A percentile compares a stretch with the other conserved stretches of the same genome.
Conservation (phyloP, 257 asterid genomes). For the Salvia hispanica region DNA sequence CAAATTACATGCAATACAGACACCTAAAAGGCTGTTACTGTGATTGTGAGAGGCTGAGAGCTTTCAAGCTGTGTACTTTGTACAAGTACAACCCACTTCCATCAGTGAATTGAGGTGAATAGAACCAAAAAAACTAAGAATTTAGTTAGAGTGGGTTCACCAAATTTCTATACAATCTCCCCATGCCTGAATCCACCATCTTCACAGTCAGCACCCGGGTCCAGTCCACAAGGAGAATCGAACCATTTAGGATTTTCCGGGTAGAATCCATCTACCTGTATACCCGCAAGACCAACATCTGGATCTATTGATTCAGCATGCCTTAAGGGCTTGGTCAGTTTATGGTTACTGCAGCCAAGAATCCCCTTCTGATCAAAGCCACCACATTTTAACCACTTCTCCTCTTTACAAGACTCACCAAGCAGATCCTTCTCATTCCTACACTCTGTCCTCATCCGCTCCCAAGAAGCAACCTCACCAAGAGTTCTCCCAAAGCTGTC, state of each 20-base stretch:
- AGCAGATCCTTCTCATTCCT: slow-evolving; percentile 71
- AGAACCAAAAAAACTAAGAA: slow-evolving; percentile 38
- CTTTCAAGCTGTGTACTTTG: slow-evolving; percentile 35
- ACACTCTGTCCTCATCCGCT: slow-evolving; percentile 70
- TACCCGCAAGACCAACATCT: slow-evolving; percentile 77
- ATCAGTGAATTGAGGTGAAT: slow-evolving; percentile 36
- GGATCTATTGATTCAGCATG: slow-evolving; percentile 71
- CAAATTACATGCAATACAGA: slow-evolving; percentile 45
- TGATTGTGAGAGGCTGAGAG: slow-evolving; percentile 40
- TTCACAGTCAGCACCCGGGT: slow-evolving; percentile 71
- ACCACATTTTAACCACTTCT: slow-evolving; percentile 80
- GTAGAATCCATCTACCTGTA: slow-evolving; percentile 82
- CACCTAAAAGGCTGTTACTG: slow-evolving; percentile 36
- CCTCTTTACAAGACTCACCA: slow-evolving; percentile 74
- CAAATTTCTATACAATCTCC: slow-evolving; percentile 66
- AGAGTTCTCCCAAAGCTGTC: slow-evolving; percentile 97
- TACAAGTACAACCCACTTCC: slow-evolving; percentile 52
- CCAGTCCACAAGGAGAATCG: slow-evolving; percentile 88
- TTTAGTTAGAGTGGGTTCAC: slow-evolving; percentile 63
- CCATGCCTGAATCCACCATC: slow-evolving; percentile 80
- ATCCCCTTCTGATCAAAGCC: slow-evolving; percentile 77
- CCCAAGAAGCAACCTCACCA: slow-evolving; percentile 98
- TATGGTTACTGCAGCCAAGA: slow-evolving; percentile 54
- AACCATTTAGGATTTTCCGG: slow-evolving; percentile 95
- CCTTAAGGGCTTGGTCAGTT: slow-evolving; percentile 46